Conservation (phyloP, 2,329 filamentous ascomycete species). For the Sclerotinia spermophila region DNA sequence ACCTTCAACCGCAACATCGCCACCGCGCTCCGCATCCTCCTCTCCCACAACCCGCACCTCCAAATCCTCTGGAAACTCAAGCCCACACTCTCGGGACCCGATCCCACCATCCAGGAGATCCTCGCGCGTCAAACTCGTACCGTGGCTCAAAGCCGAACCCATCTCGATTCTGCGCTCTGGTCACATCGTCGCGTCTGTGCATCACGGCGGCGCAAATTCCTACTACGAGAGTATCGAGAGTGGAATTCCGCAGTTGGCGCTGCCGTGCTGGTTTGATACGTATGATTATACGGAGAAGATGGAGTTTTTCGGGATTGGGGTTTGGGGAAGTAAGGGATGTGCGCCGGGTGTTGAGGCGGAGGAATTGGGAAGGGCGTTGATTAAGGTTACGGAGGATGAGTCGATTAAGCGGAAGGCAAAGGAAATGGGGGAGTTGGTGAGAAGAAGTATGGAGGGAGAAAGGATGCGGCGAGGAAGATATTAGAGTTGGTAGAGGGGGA, state of each 20-base stretch:
- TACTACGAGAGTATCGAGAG: conserved; percentile 43
- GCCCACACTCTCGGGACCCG: conserved; percentile 19
- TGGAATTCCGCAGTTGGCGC: conserved; percentile 45
- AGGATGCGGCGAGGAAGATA: conserved; percentile 10
- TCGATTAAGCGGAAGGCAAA: background rate
- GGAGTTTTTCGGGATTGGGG: conserved; percentile 43
- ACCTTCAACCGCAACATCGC: conserved; percentile 42
- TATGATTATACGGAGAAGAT: conserved; percentile 45
- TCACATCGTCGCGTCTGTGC: conserved; percentile 38
- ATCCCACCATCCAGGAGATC: conserved; percentile 8
- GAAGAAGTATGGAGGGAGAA: conserved; percentile 8
- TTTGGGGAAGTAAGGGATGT: conserved; percentile 6
- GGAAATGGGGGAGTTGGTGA: background rate
- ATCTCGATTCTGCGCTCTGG: conserved; percentile 39
- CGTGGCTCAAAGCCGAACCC: conserved; percentile 44
- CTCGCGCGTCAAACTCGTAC: conserved; percentile 37
- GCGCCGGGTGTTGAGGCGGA: background rate
- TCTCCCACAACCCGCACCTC: conserved; percentile 34
- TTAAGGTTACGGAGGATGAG: background rate
- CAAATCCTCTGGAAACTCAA: conserved; percentile 41
- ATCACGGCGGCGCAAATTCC: conserved; percentile 43
- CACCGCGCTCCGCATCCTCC: conserved; percentile 37
- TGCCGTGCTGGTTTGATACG: conserved; percentile 47
- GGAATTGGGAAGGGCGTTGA: background rate
- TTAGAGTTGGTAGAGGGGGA: conserved; percentile 7